These are phyloP conservation scores for Musa troglodytarum DNA, from an alignment of 176 grass and related monocot species.

Conservation along the genomic window DNA sequence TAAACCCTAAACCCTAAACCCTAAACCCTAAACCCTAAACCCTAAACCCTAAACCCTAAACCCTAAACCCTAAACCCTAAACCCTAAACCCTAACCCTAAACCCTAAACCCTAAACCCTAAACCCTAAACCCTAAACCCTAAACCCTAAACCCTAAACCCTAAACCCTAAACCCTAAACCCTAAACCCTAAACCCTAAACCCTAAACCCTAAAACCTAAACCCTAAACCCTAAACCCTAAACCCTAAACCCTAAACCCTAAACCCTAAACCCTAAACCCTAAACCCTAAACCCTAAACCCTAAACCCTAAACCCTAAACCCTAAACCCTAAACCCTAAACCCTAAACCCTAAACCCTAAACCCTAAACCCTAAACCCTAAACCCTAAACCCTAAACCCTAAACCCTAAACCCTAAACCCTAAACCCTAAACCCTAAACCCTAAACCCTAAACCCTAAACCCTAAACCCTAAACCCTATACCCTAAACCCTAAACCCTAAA, in stretches of 20 bases:
- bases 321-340: not conserved
- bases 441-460: not conserved
- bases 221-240: too few species aligned
- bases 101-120: not conserved
- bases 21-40: not conserved
- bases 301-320: not conserved
- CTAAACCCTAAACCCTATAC: not conserved
- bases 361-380: not conserved
- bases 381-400: not conserved
- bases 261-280: not conserved
- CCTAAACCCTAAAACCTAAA: not conserved
- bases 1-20: slow-evolving; percentile 4
- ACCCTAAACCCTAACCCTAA: not conserved
- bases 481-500: not conserved
- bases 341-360: not conserved
- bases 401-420: not conserved
- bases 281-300: not conserved
- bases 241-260: too few species aligned
- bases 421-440: not conserved
- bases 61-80: not conserved
- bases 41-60: not conserved
- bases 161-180: not conserved
- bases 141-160: not conserved
- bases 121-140: not conserved
- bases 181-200: not conserved